phyloP scores from a whole-genome alignment of 225 moss, liverwort and hornwort genomes.

The Pleurozium schreberi region DNA sequence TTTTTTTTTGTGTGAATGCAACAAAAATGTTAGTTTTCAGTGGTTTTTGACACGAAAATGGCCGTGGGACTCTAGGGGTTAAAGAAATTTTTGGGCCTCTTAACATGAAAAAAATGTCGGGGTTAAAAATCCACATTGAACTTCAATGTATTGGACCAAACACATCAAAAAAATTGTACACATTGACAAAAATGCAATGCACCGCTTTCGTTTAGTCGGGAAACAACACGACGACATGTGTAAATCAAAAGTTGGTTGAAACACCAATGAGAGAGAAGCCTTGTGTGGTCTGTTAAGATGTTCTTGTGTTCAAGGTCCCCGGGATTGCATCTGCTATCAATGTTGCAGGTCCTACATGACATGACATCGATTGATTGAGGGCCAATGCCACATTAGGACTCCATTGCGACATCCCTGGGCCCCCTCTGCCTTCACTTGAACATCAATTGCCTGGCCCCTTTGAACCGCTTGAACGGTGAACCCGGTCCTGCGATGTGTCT shows the following conservation, averaged over 20 bases:
- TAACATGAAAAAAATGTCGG: not conserved
- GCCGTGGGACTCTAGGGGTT: no score
- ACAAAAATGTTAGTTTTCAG: no score
- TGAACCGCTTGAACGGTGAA: no score
- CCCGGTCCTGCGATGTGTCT: not conserved
- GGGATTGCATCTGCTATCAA: not conserved
- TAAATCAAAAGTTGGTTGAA: no score
- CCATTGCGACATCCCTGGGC: not conserved
- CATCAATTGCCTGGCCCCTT: not conserved
- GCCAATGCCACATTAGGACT: not conserved
- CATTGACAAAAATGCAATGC: not conserved
- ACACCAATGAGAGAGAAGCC: not conserved
- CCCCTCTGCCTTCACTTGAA: not conserved
- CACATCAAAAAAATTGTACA: not conserved
- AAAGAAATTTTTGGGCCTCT: no score
- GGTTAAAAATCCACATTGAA: not conserved
- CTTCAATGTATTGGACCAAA: no score
- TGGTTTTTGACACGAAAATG: no score
- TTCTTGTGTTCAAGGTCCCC: not conserved
- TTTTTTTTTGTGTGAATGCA: no score
- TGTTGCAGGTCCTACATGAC: not conserved
- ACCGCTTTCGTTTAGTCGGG: not conserved
- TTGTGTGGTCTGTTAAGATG: not conserved
- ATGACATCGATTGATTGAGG: not conserved
- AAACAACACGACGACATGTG: not conserved